Percentiles rank a stretch among this genome's conserved stretches.
phyloP scores from a whole-genome alignment of 345 rosid species.

The Abelmoschus esculentus region DNA sequence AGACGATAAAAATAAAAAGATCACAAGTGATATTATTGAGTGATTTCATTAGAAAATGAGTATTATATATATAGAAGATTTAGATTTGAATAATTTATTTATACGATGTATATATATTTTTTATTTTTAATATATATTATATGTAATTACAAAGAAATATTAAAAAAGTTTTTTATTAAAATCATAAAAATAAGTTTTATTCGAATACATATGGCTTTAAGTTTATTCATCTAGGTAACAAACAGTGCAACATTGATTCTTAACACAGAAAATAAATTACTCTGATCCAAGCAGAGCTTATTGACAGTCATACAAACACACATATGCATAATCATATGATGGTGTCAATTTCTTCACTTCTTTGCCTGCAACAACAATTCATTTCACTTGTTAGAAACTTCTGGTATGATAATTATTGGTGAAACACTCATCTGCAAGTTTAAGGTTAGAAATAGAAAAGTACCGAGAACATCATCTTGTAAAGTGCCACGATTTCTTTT shows the following conservation, averaged over 20 bases:
- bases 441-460: background rate
- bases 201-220: background rate
- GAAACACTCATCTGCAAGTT: background rate
- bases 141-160: no score
- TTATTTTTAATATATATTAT: no score
- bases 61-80: no score
- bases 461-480: constrained; percentile 46
- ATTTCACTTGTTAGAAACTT: background rate
- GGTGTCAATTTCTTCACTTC: constrained; percentile 1
- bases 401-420: background rate
- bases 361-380: constrained; percentile 1
- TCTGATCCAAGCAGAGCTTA: background rate
- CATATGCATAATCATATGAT: background rate
- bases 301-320: background rate
- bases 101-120: no score
- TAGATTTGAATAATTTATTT: no score
- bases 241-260: background rate
- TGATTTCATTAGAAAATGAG: no score
- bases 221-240: background rate
- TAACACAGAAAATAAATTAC: background rate
- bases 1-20: no score
- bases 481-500: constrained; percentile 31
- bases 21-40: no score
- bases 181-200: no score
- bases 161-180: no score